Evolutionary conservation across 495 filamentous ascomycete species (phyloP).

Genomic region (Bombardia bombarda): DNA sequence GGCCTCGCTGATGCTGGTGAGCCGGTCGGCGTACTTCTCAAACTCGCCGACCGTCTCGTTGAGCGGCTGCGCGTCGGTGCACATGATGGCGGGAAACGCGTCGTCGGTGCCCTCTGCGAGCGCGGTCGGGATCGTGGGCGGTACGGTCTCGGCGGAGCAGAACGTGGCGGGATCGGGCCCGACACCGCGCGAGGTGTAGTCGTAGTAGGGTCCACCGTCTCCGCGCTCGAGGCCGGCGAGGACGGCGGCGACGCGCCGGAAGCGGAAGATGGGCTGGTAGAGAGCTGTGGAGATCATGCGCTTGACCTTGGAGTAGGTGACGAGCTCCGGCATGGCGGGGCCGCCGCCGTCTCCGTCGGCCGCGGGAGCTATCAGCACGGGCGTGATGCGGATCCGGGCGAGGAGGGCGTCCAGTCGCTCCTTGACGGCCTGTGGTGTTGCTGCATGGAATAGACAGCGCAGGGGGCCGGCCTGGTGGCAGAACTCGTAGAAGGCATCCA

Average conservation of each 20-base stretch:
- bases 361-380: slow-evolving; percentile 36
- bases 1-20: slow-evolving; percentile 38
- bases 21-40: slow-evolving; percentile 30
- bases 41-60: slow-evolving; percentile 37
- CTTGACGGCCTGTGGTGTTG: slow-evolving; percentile 33
- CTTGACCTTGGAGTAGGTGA: slow-evolving; percentile 36
- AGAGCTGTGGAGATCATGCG: slow-evolving; percentile 38
- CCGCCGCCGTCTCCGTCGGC: neutral
- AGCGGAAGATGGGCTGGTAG: slow-evolving; percentile 54
- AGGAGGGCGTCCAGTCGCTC: slow-evolving; percentile 34
- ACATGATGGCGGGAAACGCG: slow-evolving; percentile 51
- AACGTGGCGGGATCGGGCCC: slow-evolving; percentile 26
- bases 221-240: slow-evolving; percentile 47
- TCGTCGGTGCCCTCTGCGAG: slow-evolving; percentile 34
- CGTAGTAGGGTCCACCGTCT: slow-evolving; percentile 45
- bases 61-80: slow-evolving; percentile 46
- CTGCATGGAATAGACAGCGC: slow-evolving; percentile 38
- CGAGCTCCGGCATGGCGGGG: slow-evolving; percentile 28
- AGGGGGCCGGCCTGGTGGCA: slow-evolving; percentile 44
- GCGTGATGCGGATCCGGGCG: slow-evolving; percentile 34
- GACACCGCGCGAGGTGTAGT: slow-evolving; percentile 32
- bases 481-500: slow-evolving; percentile 44
- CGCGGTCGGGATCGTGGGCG: slow-evolving; percentile 15
- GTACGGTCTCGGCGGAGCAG: slow-evolving; percentile 25
- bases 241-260: slow-evolving; percentile 46